Evolutionary conservation across 306 rosid genomes (phyloP), one percentile per base, ranked within the genome.

Genomic region (Trichosanthes cucumerina): DNA sequence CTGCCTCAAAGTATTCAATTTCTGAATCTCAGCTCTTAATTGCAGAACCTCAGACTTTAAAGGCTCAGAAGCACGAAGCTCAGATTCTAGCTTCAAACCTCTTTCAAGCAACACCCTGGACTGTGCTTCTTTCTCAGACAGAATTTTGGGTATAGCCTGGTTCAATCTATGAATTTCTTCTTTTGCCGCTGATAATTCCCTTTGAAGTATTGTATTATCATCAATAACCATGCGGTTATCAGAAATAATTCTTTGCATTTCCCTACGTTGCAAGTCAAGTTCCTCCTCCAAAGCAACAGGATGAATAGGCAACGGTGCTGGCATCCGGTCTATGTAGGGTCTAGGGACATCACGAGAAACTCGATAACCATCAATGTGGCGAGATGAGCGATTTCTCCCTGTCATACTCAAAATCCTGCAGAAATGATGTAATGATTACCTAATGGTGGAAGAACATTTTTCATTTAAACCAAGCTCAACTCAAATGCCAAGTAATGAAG

Each of bases 221-320:
- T 86, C 87, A 66, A 86, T 78, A 18, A 86, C 85, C 59, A 72
- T 49, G 14, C 79, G 83, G 39, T 88, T 86, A 64, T 86, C 88
- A 7, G 86, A 82, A 56, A 84, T 19, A 34, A 86, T 66, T 63
- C 79, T 70, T 75, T 78, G 79, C 81, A 84, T 86, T 53, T 86
- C 88, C 73, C 90, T 75, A 71, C 39, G 85, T 59, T 84, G 88
- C 38, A 81, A 49, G 47, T 84, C 84, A 65, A 86, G 84, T 79
- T 88, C 88, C 59, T 88, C 89, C 79, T 86, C 88, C 81, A 81
- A 81, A 24, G 75, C 88, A 43, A 86, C 84, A 73, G 87, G 85
- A 73, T 77, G 87, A 79, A 85, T 47, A 39, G 77, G 81, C 19
- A 84, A 34, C 18, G 64, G 80, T 64, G 78, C 81, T 15, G 54